phyloP scores from a whole-genome alignment of 805 yeast genomes.

The Tetrapisispora namnaoensis region DNA sequence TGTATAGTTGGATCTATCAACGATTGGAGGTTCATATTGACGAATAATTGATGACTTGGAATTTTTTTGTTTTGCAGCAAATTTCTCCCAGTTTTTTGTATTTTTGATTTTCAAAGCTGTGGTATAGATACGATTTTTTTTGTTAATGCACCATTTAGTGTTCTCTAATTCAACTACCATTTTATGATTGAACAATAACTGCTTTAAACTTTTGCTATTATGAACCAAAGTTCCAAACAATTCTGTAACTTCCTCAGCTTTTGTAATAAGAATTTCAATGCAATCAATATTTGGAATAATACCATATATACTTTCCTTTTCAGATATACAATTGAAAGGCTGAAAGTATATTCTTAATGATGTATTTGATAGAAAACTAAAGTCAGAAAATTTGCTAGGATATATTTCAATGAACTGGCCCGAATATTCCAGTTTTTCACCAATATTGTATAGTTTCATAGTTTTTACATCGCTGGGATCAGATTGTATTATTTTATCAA shows the following conservation, averaged over 20 bases:
- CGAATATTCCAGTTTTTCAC: background rate
- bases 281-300: conserved; percentile 3
- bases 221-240: conserved; percentile 2
- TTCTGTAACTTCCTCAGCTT: background rate
- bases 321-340: background rate
- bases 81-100: conserved; percentile 1
- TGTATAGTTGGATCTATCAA: background rate
- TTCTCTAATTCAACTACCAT: background rate
- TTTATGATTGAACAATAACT: background rate
- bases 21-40: background rate
- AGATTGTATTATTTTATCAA: background rate
- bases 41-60: background rate
- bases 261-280: conserved; percentile 2
- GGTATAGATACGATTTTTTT: background rate
- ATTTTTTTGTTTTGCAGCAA: background rate
- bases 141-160: background rate
- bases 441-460: background rate
- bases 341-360: conserved; percentile 3
- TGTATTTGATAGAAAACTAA: background rate
- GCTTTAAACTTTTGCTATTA: background rate
- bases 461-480: background rate
- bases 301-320: background rate
- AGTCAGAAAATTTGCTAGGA: background rate
- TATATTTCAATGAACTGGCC: conserved; percentile 3
- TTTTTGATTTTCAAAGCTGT: background rate